A percentile compares a stretch with the other conserved stretches of the same genome.
Conservation (phyloP, 257 asterid genomes). For the Nicotiana obtusifolia region DNA sequence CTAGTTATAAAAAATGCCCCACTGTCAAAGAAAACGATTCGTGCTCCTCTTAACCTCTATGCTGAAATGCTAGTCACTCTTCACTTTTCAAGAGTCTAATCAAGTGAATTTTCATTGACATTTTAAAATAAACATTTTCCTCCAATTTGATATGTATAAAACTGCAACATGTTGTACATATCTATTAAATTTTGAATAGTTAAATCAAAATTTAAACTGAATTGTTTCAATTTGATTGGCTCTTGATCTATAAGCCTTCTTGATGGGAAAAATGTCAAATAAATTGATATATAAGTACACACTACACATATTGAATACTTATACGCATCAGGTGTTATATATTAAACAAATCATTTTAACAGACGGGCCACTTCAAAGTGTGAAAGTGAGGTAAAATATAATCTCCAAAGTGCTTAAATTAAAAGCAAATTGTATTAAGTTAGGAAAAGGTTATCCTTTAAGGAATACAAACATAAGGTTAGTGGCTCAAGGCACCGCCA, state of each 20-base stretch:
- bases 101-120: background rate
- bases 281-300: background rate
- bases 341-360: background rate
- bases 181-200: background rate
- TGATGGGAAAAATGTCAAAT: background rate
- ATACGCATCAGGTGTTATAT: background rate
- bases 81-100: no score
- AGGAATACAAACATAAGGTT: slow-evolving; percentile 13
- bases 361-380: background rate
- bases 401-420: background rate
- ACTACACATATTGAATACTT: no score
- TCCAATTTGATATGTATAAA: background rate
- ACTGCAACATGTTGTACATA: background rate
- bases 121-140: background rate
- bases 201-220: background rate
- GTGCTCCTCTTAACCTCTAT: background rate
- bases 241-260: background rate
- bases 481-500: slow-evolving; percentile 43
- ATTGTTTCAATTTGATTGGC: background rate
- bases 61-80: background rate
- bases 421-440: background rate
- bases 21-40: background rate
- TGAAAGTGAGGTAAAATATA: background rate
- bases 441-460: background rate
- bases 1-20: no score